phyloP scores from a whole-genome alignment of 306 rosid genomes.

The Luffa aegyptiaca region DNA sequence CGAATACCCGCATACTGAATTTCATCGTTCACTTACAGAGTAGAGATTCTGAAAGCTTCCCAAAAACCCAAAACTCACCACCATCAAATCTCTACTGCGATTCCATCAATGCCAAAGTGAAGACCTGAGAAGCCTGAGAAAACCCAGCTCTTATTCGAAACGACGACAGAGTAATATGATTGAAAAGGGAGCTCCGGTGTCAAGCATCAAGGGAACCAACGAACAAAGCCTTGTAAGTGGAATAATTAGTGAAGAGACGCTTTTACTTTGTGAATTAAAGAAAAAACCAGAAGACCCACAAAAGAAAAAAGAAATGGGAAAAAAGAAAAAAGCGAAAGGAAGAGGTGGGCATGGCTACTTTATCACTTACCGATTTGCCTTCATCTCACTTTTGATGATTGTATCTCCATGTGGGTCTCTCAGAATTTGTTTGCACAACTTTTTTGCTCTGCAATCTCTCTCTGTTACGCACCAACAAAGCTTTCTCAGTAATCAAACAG shows the following conservation, averaged over 20 bases:
- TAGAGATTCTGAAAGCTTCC: neutral
- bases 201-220: slow-evolving; percentile 68
- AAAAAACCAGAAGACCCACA: slow-evolving; percentile 24
- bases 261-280: slow-evolving; percentile 28
- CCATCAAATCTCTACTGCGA: neutral
- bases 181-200: slow-evolving; percentile 46
- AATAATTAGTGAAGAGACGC: slow-evolving; percentile 33
- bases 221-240: slow-evolving; percentile 31
- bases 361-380: slow-evolving; percentile 20
- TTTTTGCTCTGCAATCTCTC: slow-evolving; percentile 2
- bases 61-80: neutral
- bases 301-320: slow-evolving; percentile 14
- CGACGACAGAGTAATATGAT: slow-evolving; percentile 35
- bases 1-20: neutral
- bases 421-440: slow-evolving; percentile 20
- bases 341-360: slow-evolving; percentile 19
- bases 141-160: slow-evolving; percentile 27
- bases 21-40: neutral
- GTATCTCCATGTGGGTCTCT: slow-evolving; percentile 31
- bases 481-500: slow-evolving; percentile 36
- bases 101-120: neutral
- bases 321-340: slow-evolving; percentile 9
- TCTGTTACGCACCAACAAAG: neutral
- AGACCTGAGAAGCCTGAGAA: slow-evolving; percentile 10
- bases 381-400: slow-evolving; percentile 35